These are phyloP conservation scores for Claviceps sp. DNA, from an alignment of 2,329 filamentous ascomycete genomes.

Conservation along the genomic window DNA sequence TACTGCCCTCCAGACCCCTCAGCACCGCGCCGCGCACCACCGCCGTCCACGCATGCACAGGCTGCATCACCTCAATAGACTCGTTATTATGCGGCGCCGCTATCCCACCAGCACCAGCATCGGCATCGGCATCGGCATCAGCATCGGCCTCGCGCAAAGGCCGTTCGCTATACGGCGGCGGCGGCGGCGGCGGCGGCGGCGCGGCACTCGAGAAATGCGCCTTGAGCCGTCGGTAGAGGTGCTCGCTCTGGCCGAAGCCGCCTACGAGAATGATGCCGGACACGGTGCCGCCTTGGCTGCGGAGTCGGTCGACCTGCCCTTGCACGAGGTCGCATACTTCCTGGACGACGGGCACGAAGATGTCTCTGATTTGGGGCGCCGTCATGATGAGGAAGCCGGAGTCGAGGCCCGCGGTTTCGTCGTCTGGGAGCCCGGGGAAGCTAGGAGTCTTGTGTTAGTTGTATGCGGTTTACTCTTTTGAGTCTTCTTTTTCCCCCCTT, in stretches of 20 bases:
- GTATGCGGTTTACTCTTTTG: too few species aligned
- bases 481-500: too few species aligned
- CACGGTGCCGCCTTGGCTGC: slow-evolving; percentile 46
- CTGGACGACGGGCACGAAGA: slow-evolving; percentile 63
- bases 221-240: slow-evolving; percentile 59
- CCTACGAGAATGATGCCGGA: slow-evolving; percentile 71
- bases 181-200: slow-evolving; percentile 31
- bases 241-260: slow-evolving; percentile 69
- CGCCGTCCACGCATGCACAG: slow-evolving; percentile 69
- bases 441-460: slow-evolving; percentile 16
- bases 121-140: slow-evolving; percentile 7
- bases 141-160: slow-evolving; percentile 48
- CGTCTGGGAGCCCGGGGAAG: slow-evolving; percentile 63
- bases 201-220: slow-evolving; percentile 37
- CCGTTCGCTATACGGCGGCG: slow-evolving; percentile 50
- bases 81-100: slow-evolving; percentile 33
- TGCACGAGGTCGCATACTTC: slow-evolving; percentile 55
- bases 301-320: slow-evolving; percentile 51
- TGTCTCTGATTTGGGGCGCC: slow-evolving; percentile 54
- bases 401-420: slow-evolving; percentile 61
- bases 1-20: slow-evolving; percentile 61
- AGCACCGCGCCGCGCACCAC: slow-evolving; percentile 67
- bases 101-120: slow-evolving; percentile 12
- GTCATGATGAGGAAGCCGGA: slow-evolving; percentile 65
- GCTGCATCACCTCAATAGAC: slow-evolving; percentile 68